Conservation (phyloP, 805 yeast species). For the Saturnispora galanensis region DNA sequence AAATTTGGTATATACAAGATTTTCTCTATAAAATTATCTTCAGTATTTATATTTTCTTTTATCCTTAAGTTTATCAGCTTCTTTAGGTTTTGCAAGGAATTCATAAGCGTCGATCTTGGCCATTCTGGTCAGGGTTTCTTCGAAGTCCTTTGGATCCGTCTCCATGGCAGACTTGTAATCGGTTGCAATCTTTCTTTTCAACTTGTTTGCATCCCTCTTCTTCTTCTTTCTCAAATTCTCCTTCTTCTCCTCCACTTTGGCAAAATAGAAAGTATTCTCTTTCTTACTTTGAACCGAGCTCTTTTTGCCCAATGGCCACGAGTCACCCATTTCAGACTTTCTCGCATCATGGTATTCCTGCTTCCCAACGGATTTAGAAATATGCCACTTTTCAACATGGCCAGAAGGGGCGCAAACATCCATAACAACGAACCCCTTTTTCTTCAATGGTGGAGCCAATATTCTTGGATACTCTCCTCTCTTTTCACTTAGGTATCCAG, state of each 20-base stretch:
- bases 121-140: slow-evolving; percentile 15
- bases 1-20: not conserved
- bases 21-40: not conserved
- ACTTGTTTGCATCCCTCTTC: slow-evolving; percentile 18
- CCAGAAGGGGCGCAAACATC: slow-evolving; percentile 77
- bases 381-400: slow-evolving; percentile 74
- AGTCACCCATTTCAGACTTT: slow-evolving; percentile 73
- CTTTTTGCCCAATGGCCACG: slow-evolving; percentile 72
- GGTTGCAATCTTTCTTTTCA: slow-evolving; percentile 17
- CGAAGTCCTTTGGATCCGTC: slow-evolving; percentile 17
- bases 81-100: slow-evolving; percentile 21
- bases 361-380: slow-evolving; percentile 68
- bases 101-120: slow-evolving; percentile 23
- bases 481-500: slow-evolving; percentile 21
- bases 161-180: slow-evolving; percentile 21
- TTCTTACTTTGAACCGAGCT: slow-evolving; percentile 32
- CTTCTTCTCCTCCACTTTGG: slow-evolving; percentile 28
- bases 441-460: slow-evolving; percentile 59
- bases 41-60: slow-evolving; percentile 15
- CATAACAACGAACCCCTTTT: slow-evolving; percentile 73
- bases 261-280: slow-evolving; percentile 24
- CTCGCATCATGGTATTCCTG: slow-evolving; percentile 84
- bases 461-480: slow-evolving; percentile 60
- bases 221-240: slow-evolving; percentile 19
- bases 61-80: slow-evolving; percentile 18